Conservation (phyloP, 139 green algal species). For the Trebouxia sp. region DNA sequence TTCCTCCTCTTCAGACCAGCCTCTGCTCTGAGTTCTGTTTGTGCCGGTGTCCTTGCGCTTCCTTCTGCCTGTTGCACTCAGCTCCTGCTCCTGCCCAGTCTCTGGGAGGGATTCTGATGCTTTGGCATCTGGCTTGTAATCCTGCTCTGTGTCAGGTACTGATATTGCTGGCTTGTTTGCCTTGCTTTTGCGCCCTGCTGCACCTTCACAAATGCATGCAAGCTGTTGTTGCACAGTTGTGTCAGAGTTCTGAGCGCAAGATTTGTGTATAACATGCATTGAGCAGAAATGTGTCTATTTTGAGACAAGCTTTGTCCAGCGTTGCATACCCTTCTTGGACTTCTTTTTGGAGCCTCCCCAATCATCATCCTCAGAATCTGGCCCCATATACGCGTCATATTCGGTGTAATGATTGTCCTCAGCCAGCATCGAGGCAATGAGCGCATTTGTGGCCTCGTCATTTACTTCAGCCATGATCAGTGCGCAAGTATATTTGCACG, state of each 20-base stretch:
- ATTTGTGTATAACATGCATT: too few relatives aligned
- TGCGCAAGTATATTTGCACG: too few relatives aligned
- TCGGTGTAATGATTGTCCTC: constrained; percentile 40
- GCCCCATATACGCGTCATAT: constrained; percentile 5
- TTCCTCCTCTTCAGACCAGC: constrained; percentile 78
- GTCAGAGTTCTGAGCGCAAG: too few relatives aligned
- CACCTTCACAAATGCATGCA: neutral
- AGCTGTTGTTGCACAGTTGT: neutral
- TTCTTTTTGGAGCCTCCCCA: constrained; percentile 35
- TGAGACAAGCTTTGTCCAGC: neutral
- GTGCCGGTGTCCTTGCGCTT: constrained; percentile 75
- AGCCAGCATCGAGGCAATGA: constrained; percentile 43
- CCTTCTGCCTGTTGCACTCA: constrained; percentile 55
- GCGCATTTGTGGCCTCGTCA: constrained; percentile 43
- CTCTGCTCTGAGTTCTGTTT: constrained; percentile 1
- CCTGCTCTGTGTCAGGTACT: neutral
- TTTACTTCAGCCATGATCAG: constrained; percentile 29
- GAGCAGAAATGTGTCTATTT: neutral
- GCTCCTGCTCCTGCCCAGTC: constrained; percentile 28
- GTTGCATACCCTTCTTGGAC: neutral
- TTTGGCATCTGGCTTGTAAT: neutral
- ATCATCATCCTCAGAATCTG: constrained; percentile 32
- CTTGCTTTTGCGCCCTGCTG: constrained; percentile 13
- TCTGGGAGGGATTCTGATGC: neutral
- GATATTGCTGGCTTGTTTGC: neutral